Base-by-base conservation (phyloP, 805 yeast species). In the Metschnikowia koreensis region DNA sequence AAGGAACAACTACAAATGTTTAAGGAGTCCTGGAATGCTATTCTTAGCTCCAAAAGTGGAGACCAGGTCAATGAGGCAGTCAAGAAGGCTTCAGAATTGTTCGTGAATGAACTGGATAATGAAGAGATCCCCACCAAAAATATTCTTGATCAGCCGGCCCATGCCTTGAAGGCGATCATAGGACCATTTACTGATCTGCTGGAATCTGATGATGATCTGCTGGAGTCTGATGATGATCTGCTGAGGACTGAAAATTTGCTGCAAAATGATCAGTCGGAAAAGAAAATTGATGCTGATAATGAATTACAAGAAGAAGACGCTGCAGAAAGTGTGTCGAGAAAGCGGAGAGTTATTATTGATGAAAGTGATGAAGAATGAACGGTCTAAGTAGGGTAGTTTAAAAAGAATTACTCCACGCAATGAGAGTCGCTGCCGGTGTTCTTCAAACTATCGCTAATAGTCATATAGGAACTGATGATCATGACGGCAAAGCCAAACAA, bases 391-490 rank as follows among this genome's bases (percentile, higher is more conserved):
- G 13, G 13, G 12, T 31, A 31, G 38, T 36, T 37, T n/a, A 6
- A 26, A 15, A 8, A 28, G 51, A 62, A 66, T 68, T 74, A 27
- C 57, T 67, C 39, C 37, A 70, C 73, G 66, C 89, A 84, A 55
- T 83, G 86, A 3, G 51, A 43, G 28, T 74, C 80, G 17, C 68
- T 78, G 10, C 67, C 70, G 9, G 67, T 73, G 38, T 52, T 56
- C 9, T 67, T 63, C 12, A 77, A 34, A 27, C 83, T 72, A 38
- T 76, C 71, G 13, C 75, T 53, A 3, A 89, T 74, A 1, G 96
- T 88, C 74, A 87, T 92, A 16, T 79, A 69, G 0, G 96, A 84
- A n/a, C 96, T 87, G 12, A 90, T 72, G 31, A 89, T 56, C 94
- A 93, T 87, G 13, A 93, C 87, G 1, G 79, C 55, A 37, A 84